A percentile compares a stretch with the other conserved stretches of the same genome.
Conservation (phyloP, 2,329 filamentous ascomycete genomes). For the Pochonia chlamydosporia region DNA sequence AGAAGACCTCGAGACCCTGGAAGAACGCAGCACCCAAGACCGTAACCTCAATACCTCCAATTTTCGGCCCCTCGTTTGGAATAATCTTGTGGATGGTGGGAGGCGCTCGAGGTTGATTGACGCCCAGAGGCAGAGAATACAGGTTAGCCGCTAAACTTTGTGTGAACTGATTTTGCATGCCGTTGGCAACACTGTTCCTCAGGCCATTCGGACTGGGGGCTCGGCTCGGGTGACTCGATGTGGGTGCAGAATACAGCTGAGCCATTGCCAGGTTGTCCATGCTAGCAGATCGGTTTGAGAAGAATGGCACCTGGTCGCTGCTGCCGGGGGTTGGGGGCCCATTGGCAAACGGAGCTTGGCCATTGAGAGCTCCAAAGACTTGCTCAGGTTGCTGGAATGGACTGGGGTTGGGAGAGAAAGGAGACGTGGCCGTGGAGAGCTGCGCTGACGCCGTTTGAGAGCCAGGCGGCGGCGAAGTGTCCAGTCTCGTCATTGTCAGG, state of each 20-base stretch:
- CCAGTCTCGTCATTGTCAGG: slow-evolving; percentile 76
- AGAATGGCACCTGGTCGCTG: slow-evolving; percentile 54
- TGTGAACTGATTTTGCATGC: slow-evolving; percentile 37
- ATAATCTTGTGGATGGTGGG: slow-evolving; percentile 76
- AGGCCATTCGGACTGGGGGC: slow-evolving; percentile 64
- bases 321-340: slow-evolving; percentile 62
- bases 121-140: slow-evolving; percentile 43
- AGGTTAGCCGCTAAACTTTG: slow-evolving; percentile 43
- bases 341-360: slow-evolving; percentile 40
- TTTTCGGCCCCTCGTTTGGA: slow-evolving; percentile 73
- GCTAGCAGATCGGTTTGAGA: slow-evolving; percentile 53
- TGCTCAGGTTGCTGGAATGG: slow-evolving; percentile 40
- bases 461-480: slow-evolving; percentile 44
- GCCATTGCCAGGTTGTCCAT: slow-evolving; percentile 60
- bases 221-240: slow-evolving; percentile 68
- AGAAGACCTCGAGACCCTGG: slow-evolving; percentile 73
- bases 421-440: slow-evolving; percentile 39
- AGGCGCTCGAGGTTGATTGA: slow-evolving; percentile 39
- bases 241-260: slow-evolving; percentile 65
- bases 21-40: slow-evolving; percentile 77
- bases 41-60: slow-evolving; percentile 82
- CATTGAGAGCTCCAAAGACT: slow-evolving; percentile 37
- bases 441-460: slow-evolving; percentile 31
- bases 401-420: slow-evolving; percentile 44
- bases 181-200: slow-evolving; percentile 37